These are phyloP conservation scores for Coemansia sp. DNA, from an alignment of 192 early-diverging fungal genomes.

Conservation along the genomic window DNA sequence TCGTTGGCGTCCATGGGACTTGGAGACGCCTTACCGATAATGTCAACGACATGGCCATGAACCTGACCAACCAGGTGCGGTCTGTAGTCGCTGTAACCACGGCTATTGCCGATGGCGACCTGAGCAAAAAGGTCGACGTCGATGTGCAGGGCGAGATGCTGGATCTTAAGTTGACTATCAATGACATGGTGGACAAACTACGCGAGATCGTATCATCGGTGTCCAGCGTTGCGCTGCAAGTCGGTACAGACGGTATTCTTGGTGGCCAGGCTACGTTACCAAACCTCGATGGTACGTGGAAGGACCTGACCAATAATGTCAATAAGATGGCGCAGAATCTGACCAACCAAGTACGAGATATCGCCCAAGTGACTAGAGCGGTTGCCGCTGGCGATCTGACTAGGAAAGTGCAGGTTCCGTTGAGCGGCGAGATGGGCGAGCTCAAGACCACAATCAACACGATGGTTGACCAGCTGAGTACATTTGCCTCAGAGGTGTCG, in stretches of 20 bases:
- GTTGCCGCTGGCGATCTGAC: constrained; percentile 58
- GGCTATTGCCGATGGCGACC: constrained; percentile 59
- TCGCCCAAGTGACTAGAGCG: constrained; percentile 59
- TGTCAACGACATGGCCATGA: constrained; percentile 63
- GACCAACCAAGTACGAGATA: constrained; percentile 63
- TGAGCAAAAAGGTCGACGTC: constrained; percentile 57
- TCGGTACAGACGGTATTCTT: constrained; percentile 49
- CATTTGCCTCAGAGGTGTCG: constrained; percentile 65
- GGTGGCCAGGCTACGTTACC: constrained; percentile 58
- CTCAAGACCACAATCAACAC: constrained; percentile 60
- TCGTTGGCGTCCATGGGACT: constrained; percentile 58
- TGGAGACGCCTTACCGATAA: constrained; percentile 66
- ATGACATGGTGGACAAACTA: constrained; percentile 60
- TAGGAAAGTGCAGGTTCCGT: constrained; percentile 54
- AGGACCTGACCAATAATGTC: constrained; percentile 61
- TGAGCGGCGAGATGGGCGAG: constrained; percentile 57
- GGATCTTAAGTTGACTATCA: constrained; percentile 55
- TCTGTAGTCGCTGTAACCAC: constrained; percentile 56
- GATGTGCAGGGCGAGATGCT: constrained; percentile 58
- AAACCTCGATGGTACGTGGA: constrained; percentile 63
- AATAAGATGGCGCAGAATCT: constrained; percentile 66
- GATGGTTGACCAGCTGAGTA: constrained; percentile 69
- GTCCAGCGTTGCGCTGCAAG: constrained; percentile 30
- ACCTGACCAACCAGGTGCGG: constrained; percentile 62
- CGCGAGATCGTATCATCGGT: constrained; percentile 56